Evolutionary conservation across 805 yeast species (phyloP).

Genomic region (Candida arabinofermentans): DNA sequence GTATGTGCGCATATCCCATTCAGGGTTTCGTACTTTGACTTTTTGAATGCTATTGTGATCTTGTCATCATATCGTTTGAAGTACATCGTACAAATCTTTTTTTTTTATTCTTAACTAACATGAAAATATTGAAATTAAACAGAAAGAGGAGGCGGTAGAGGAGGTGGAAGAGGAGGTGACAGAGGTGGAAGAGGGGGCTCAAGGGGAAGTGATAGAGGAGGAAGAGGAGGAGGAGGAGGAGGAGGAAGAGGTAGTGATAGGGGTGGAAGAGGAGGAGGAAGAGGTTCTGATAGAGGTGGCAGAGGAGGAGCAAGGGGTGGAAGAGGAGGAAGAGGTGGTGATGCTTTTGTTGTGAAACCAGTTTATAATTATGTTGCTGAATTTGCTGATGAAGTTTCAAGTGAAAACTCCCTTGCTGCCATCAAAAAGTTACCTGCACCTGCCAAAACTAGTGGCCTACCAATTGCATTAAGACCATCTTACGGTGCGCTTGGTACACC

Average conservation of each 20-base stretch:
- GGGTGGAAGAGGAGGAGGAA: conserved; percentile 8
- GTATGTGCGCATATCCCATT: no score
- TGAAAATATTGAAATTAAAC: no score
- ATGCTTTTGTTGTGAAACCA: conserved; percentile 17
- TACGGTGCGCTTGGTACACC: conserved; percentile 22
- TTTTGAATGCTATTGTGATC: no score
- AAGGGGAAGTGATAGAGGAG: conserved; percentile 12
- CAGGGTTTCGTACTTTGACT: no score
- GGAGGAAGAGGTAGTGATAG: conserved; percentile 15
- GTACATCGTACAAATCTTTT: no score
- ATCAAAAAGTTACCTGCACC: conserved; percentile 8
- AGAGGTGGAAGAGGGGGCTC: conserved; percentile 7
- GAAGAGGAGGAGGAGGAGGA: conserved; percentile 17
- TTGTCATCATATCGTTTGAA: no score
- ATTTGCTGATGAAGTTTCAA: conserved; percentile 11
- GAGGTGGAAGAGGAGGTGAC: conserved; percentile 13
- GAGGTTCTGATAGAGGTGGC: background rate
- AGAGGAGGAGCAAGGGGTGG: background rate
- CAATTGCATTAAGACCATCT: conserved; percentile 19
- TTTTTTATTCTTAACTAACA: no score
- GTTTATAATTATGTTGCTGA: conserved; percentile 15
- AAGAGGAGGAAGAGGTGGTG: conserved; percentile 2
- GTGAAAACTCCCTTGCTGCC: conserved; percentile 11
- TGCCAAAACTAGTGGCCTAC: background rate
- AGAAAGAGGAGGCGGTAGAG: conserved; percentile 12